Conservation (phyloP, 129 eudicot species). For the Lonicera japonica region DNA sequence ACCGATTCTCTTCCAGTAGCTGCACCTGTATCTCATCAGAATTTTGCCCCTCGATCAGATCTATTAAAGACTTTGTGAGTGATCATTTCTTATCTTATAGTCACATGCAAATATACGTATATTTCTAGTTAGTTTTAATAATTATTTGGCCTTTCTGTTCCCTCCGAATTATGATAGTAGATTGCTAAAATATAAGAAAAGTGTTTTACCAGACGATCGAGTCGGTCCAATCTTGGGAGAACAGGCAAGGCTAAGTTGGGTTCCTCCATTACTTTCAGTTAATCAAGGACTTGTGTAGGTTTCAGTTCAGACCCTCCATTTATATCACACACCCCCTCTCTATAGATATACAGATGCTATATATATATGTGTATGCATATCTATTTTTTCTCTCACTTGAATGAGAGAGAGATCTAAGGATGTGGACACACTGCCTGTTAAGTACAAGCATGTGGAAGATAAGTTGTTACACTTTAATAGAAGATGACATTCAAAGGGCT, state of each 20-base stretch:
- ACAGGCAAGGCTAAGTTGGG: slow-evolving; percentile 40
- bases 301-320: slow-evolving; percentile 1
- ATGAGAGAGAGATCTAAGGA: not conserved
- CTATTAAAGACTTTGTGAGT: too few relatives aligned
- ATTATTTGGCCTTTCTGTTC: too few relatives aligned
- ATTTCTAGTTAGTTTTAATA: too few relatives aligned
- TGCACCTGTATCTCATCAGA: slow-evolving; percentile 38
- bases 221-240: slow-evolving; percentile 73
- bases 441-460: slow-evolving; percentile 6
- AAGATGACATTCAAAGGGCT: slow-evolving; percentile 10
- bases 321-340: not conserved
- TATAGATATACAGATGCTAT: too few relatives aligned
- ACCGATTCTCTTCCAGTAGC: slow-evolving; percentile 56
- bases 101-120: too few relatives aligned
- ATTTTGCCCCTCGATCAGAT: not conserved
- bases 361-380: not conserved
- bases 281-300: too few relatives aligned
- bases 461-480: slow-evolving; percentile 4
- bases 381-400: not conserved
- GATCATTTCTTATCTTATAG: too few relatives aligned
- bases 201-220: slow-evolving; percentile 60
- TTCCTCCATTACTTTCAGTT: slow-evolving; percentile 2
- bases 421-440: slow-evolving; percentile 1
- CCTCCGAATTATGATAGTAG: too few relatives aligned
- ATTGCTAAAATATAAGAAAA: not conserved